Base-by-base conservation (phyloP, 192 early-diverging fungal genomes). In the Coemansia sp. region DNA sequence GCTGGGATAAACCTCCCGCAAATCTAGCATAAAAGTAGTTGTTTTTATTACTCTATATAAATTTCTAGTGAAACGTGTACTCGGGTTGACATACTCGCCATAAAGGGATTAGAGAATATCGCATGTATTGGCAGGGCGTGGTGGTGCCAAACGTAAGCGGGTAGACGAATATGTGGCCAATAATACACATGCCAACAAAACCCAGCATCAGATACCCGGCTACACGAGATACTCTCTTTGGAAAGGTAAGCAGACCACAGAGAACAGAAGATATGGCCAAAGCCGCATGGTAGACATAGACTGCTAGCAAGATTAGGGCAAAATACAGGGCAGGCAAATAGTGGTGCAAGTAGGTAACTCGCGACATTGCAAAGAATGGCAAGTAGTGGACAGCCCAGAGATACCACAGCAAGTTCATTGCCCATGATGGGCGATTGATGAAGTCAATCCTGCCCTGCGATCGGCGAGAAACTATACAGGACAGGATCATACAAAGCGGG, bases 241-340 rank as follows among this genome's bases (percentile, higher is more conserved):
- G n/a, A 11, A 40, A 40, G 1, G 59, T 7, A 6, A 40, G 37
- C 19, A 36, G 59, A 13, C 31, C 54, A 34, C 37, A 60, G 9
- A 60, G 7, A 10, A 60, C 21, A 24, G 10, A 21, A 8, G 36
- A n/a, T 1, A 40, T n/a, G 10, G 59, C 59, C 17, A 24, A 10
- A 0, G 63, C 63, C 13, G 21, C 42, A n/a, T 37, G 56, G 13
- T 64, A 21, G 21, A 75, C 27, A 33, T 75, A 75, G 6, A 64
- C 37, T 1, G 79, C 78, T 10, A 87, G 68, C 35, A 83, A 66
- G 51, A 92, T 72, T 16, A 92, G 80, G 6, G 81, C 84, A 80
- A 89, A 91, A 70, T 89, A 90, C 24, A 91, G 68, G 1, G 89
- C 86, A 4, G 91, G 91, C 72, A 91, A 86, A 53, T 91, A 90